Base-by-base conservation (phyloP, 345 rosid genomes). In the Gossypioides kirkii region DNA sequence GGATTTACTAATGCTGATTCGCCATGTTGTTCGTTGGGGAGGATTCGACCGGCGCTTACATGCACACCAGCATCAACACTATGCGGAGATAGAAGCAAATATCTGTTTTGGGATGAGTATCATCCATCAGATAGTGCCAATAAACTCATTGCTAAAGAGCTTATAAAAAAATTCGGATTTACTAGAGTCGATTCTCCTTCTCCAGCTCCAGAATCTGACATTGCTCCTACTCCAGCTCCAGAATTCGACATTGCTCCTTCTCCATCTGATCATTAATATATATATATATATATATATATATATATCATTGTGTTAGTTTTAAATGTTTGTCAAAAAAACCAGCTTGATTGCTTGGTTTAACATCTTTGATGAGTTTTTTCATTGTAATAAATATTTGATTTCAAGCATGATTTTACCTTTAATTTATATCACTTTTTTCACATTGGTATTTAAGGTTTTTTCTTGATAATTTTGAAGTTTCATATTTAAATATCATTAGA, bases 21-120 rank as follows among this genome's bases (percentile, higher is more conserved):
- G n/a, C 98, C 96, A n/a, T 94, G 98, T 61, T 94, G 98, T 82
- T 94, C 97, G 2, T 82, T 94, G 41, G 94, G 94, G 70, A 89
- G 73, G 23, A 91, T 91, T 72, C 72, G 96, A 61, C 97, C 97
- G 11, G 94, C 98, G 10, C 81, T 94, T 16, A 94, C 98, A 6
- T 94, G 98, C 70, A 2, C 87, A 12, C 98, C 98, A 0, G 94
- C 91, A 56, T 94, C 97, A 6, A 86, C 84, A 49, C 55, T 94
- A 82, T 94, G 97, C 74, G 75, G 77, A 49, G 97, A 94, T 74
- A 78, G 98, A 82, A 94, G 91, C 81, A 88, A 90, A 79, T 91
- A 87, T 38, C 90, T 94, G 77, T 94, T 94, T 62, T 94, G 98
- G 98, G 98, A 94, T 10, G 98, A 94, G 77, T 94, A 94, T 61